A percentile compares a stretch with the other conserved stretches of the same genome.
phyloP scores from a whole-genome alignment of 306 rosid genomes.

The Trifolium subterraneum region DNA sequence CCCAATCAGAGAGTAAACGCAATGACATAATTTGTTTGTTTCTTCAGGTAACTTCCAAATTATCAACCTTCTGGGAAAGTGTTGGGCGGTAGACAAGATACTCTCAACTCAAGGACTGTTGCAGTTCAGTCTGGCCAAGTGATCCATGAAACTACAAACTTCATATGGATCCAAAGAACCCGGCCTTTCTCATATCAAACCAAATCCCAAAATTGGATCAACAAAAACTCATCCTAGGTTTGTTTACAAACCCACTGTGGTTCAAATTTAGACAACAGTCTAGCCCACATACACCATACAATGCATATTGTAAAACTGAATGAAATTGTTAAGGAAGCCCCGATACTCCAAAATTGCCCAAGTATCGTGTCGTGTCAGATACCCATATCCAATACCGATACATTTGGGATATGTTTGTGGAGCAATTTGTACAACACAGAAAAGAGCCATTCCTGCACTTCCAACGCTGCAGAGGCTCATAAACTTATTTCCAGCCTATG shows the following conservation, averaged over 20 bases:
- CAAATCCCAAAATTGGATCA: conserved; percentile 28
- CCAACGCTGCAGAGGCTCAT: conserved; percentile 52
- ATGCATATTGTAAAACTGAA: not conserved
- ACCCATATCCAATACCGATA: too few species aligned
- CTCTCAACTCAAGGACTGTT: not conserved
- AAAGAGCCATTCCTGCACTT: conserved; percentile 80
- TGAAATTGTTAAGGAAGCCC: too few species aligned
- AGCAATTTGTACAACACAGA: conserved; percentile 64
- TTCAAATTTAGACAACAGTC: conserved; percentile 8
- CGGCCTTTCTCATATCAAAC: conserved; percentile 17
- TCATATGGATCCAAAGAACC: conserved; percentile 12
- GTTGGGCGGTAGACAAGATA: conserved; percentile 20
- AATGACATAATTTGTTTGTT: conserved; percentile 25
- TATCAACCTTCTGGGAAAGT: conserved; percentile 13
- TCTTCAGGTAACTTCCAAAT: conserved; percentile 21
- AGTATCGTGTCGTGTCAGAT: too few species aligned
- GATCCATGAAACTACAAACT: conserved; percentile 28
- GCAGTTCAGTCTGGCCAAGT: conserved; percentile 33
- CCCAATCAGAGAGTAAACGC: conserved; percentile 32
- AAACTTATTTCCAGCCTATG: conserved; percentile 51
- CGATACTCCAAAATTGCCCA: too few species aligned
- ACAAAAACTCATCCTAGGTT: not conserved
- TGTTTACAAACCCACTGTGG: conserved; percentile 23
- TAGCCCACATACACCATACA: conserved; percentile 4
- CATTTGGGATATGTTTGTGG: too few species aligned